Percentiles rank a stretch among this genome's conserved stretches.
phyloP scores from a whole-genome alignment of 768 basidiomycete genomes.

The Nidularia pulvinata region DNA sequence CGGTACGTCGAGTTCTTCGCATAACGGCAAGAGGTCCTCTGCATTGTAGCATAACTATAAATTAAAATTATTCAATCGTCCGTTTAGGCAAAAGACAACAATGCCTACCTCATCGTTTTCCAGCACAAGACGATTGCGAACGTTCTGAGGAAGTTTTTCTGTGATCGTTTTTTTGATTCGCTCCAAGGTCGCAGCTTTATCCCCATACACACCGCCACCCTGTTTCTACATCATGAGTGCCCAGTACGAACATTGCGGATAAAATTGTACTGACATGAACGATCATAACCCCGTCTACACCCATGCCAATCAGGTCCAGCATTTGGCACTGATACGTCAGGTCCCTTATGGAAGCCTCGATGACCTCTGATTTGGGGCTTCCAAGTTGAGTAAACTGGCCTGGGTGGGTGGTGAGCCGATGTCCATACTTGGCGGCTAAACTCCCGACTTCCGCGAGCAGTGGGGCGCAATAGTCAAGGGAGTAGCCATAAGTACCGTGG shows the following conservation, averaged over 20 bases:
- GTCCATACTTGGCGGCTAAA: constrained; percentile 68
- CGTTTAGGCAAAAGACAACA: background rate
- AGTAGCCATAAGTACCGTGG: constrained; percentile 79
- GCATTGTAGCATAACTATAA: constrained; percentile 79
- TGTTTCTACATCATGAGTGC: constrained; percentile 12
- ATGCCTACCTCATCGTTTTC: constrained; percentile 87
- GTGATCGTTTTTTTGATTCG: constrained; percentile 75
- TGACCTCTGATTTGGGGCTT: constrained; percentile 73
- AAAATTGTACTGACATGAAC: constrained; percentile 55
- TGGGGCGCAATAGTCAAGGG: constrained; percentile 68
- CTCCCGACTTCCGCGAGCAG: constrained; percentile 58
- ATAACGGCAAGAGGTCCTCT: constrained; percentile 85
- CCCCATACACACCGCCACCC: constrained; percentile 83
- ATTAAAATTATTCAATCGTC: background rate
- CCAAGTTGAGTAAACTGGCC: constrained; percentile 88
- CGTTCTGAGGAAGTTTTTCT: constrained; percentile 54
- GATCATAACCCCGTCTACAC: constrained; percentile 86
- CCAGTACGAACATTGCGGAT: constrained; percentile 1
- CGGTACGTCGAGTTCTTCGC: constrained; percentile 80
- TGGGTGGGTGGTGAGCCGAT: constrained; percentile 86
- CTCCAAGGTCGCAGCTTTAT: constrained; percentile 69
- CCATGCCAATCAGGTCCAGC: constrained; percentile 82
- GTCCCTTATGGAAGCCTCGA: constrained; percentile 77
- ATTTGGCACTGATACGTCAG: constrained; percentile 88
- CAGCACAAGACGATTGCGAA: constrained; percentile 77